Percentiles rank a stretch among this genome's conserved stretches.
phyloP scores from a whole-genome alignment of 352 stramenopile species.

The Phytophthora rubi region DNA sequence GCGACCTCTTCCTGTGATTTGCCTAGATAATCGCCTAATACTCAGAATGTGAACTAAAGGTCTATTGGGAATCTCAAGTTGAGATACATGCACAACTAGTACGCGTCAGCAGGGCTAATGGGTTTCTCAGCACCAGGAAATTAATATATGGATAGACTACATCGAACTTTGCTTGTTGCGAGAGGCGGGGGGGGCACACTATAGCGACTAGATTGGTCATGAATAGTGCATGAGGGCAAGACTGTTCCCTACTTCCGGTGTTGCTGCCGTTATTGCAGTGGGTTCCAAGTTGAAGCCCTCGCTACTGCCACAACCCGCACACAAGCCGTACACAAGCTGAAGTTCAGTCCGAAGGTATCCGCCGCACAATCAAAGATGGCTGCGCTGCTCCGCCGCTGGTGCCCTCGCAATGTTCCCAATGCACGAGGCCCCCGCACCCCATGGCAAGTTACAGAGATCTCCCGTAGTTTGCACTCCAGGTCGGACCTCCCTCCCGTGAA shows the following conservation, averaged over 20 bases:
- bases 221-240: no score
- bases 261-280: neutral
- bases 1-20: no score
- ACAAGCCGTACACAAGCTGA: slow-evolving; percentile 7
- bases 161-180: no score
- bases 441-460: slow-evolving; percentile 7
- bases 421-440: neutral
- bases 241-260: neutral
- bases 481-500: slow-evolving; percentile 12
- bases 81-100: no score
- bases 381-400: slow-evolving; percentile 12
- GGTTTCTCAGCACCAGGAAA: no score
- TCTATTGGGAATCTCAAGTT: no score
- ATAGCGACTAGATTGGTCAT: no score
- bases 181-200: no score
- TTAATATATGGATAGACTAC: no score
- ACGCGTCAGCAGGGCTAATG: no score
- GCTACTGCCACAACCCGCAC: slow-evolving; percentile 1
- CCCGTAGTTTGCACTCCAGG: slow-evolving; percentile 9
- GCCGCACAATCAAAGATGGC: slow-evolving; percentile 17
- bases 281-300: slow-evolving; percentile 4
- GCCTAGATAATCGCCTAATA: no score
- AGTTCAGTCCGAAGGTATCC: slow-evolving; percentile 12
- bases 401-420: neutral
- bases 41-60: no score